A percentile compares a stretch with the other conserved stretches of the same genome.
Conservation (phyloP, 169 alveolate species). For the Babesia sp. region DNA sequence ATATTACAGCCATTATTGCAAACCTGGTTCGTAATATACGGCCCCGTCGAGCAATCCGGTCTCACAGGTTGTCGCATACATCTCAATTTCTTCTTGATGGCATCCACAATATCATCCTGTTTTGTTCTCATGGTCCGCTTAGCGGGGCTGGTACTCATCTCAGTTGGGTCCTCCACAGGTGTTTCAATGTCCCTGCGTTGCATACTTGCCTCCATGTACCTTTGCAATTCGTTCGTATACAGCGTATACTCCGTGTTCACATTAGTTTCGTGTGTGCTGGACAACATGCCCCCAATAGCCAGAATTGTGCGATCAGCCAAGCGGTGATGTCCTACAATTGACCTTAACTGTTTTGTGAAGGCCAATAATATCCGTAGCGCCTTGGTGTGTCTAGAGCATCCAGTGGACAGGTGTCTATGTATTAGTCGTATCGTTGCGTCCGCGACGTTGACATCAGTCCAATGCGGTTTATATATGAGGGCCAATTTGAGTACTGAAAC, state of each 20-base stretch:
- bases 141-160: not conserved
- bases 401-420: not conserved
- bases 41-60: not conserved
- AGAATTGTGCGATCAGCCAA: constrained; percentile 9
- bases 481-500: constrained; percentile 1
- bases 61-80: constrained; percentile 10
- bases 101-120: constrained; percentile 34
- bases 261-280: not conserved
- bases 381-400: constrained; percentile 31
- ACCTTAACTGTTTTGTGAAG: constrained; percentile 2
- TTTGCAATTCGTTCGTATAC: constrained; percentile 22
- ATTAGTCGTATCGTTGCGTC: constrained; percentile 1
- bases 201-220: not conserved
- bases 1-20: too few species aligned
- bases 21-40: not conserved
- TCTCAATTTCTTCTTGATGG: constrained; percentile 18
- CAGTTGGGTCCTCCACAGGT: not conserved
- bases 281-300: not conserved
- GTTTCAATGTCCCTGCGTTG: not conserved
- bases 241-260: constrained; percentile 3
- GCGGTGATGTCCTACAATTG: not conserved
- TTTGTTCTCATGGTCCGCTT: not conserved
- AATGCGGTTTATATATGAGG: not conserved
- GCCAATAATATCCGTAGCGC: not conserved
- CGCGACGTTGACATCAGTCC: constrained; percentile 6